A percentile compares a stretch with the other conserved stretches of the same genome.
Conservation (phyloP, 2,329 filamentous ascomycete species). For the Microascus cirrosus region DNA sequence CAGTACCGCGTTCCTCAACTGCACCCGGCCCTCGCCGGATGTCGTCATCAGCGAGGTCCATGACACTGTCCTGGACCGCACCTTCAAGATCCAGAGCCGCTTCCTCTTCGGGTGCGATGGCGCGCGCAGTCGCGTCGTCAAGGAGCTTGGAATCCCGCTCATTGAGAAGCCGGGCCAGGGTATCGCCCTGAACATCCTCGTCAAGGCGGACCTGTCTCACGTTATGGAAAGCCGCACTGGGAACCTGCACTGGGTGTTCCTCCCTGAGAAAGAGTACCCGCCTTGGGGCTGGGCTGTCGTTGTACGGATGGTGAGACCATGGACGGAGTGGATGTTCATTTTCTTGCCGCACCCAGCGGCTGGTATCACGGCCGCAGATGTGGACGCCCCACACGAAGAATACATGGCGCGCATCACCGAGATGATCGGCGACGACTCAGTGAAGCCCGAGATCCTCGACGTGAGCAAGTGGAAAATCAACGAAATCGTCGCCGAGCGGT, state of each 20-base stretch:
- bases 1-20: slow-evolving; percentile 20
- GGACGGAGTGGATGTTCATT: slow-evolving; percentile 52
- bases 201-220: slow-evolving; percentile 35
- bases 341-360: slow-evolving; percentile 30
- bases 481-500: slow-evolving; percentile 47
- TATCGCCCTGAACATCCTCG: slow-evolving; percentile 26
- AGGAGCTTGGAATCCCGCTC: slow-evolving; percentile 25
- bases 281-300: slow-evolving; percentile 37
- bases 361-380: slow-evolving; percentile 17
- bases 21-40: slow-evolving; percentile 12
- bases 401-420: slow-evolving; percentile 32
- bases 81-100: slow-evolving; percentile 33
- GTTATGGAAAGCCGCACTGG: slow-evolving; percentile 37
- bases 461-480: slow-evolving; percentile 50
- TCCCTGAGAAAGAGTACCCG: slow-evolving; percentile 38
- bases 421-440: slow-evolving; percentile 42
- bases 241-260: slow-evolving; percentile 50
- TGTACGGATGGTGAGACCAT: slow-evolving; percentile 51
- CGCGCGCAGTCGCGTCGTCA: slow-evolving; percentile 24
- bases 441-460: slow-evolving; percentile 35
- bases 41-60: slow-evolving; percentile 18
- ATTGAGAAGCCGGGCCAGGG: slow-evolving; percentile 27
- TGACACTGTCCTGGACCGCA: slow-evolving; percentile 20
- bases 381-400: slow-evolving; percentile 28
- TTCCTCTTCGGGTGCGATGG: slow-evolving; percentile 47